phyloP scores from a whole-genome alignment of 78 protist genomes.

The Guillardia theta region DNA sequence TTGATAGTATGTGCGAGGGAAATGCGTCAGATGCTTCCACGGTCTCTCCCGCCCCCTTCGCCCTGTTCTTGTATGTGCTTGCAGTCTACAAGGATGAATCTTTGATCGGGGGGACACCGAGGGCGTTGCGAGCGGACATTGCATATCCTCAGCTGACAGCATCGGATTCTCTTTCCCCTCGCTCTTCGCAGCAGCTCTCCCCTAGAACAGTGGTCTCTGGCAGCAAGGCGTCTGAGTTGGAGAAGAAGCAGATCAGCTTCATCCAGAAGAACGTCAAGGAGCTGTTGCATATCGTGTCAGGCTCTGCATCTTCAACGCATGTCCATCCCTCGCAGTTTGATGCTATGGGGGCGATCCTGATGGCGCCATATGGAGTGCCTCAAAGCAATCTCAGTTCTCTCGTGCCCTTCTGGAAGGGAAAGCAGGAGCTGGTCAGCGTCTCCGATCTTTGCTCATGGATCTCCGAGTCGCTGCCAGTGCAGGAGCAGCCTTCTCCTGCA shows the following conservation, averaged over 20 bases:
- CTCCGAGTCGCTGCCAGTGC: too few relatives aligned
- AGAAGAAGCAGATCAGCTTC: not conserved
- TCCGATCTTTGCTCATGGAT: too few relatives aligned
- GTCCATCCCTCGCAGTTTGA: not conserved
- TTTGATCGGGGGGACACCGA: not conserved
- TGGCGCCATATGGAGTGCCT: too few relatives aligned
- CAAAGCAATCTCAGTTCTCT: too few relatives aligned
- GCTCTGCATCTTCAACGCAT: not conserved
- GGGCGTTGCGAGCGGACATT: conserved; percentile 3
- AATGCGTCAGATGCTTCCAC: not conserved
- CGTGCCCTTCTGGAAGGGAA: too few relatives aligned
- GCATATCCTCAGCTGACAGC: not conserved
- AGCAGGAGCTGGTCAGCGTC: too few relatives aligned
- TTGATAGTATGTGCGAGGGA: not conserved
- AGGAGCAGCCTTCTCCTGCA: not conserved
- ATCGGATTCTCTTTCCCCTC: not conserved
- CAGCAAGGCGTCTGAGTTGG: not conserved
- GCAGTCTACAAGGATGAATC: not conserved
- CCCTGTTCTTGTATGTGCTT: not conserved
- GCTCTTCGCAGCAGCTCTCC: not conserved
- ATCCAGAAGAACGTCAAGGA: not conserved
- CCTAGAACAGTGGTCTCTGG: not conserved
- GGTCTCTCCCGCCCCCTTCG: not conserved
- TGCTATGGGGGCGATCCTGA: too few relatives aligned
- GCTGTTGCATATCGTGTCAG: not conserved